Evolutionary conservation across 176 grass and related monocot genomes (phyloP).

Genomic region (Juncus effusus): DNA sequence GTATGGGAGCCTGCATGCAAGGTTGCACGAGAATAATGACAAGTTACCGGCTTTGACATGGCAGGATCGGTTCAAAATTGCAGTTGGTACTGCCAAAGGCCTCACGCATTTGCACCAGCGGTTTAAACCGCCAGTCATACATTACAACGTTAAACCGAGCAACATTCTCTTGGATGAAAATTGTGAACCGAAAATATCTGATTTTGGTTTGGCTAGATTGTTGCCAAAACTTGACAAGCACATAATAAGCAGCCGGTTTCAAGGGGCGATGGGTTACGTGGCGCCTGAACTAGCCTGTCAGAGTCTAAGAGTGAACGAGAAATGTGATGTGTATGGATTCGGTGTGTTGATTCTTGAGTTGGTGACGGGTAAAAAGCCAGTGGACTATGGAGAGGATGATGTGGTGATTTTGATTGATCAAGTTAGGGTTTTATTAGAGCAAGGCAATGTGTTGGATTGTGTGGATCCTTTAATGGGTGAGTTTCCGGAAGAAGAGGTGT

Average conservation of each 20-base stretch:
- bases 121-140: conserved; percentile 84
- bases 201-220: conserved; percentile 82
- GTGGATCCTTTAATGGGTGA: conserved; percentile 55
- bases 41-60: conserved; percentile 40
- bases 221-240: conserved; percentile 43
- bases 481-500: conserved; percentile 89
- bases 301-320: conserved; percentile 86
- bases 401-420: conserved; percentile 77
- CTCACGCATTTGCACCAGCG: conserved; percentile 81
- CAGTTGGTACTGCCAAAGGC: conserved; percentile 51
- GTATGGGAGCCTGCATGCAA: conserved; percentile 70
- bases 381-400: conserved; percentile 81
- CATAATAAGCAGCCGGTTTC: conserved; percentile 46
- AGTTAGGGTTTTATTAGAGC: conserved; percentile 54
- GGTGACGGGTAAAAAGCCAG: conserved; percentile 53
- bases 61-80: conserved; percentile 64
- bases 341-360: conserved; percentile 85
- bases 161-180: conserved; percentile 81
- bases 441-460: conserved; percentile 58
- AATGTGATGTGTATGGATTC: conserved; percentile 94
- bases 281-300: conserved; percentile 88
- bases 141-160: conserved; percentile 91
- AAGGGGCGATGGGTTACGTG: conserved; percentile 59
- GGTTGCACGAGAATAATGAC: conserved; percentile 38
- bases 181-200: conserved; percentile 57